Evolutionary conservation across 768 basidiomycete genomes (phyloP), one percentile per base, ranked within the genome.

Genomic region (Lentinula raphanica): DNA sequence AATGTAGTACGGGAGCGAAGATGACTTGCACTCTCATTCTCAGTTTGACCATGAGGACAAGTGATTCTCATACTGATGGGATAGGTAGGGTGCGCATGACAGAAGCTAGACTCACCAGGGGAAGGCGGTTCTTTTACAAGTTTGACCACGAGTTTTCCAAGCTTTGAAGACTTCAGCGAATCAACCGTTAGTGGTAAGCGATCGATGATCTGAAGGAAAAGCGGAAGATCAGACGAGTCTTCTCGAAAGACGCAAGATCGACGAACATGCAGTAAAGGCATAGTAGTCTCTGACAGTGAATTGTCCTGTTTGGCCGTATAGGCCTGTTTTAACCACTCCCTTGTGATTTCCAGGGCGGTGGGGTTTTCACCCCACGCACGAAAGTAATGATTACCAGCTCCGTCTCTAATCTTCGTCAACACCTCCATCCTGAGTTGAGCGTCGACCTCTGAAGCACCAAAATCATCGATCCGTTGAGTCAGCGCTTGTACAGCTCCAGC

Each of bases 251-350:
- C 42, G 58, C 54, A 35, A 59, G 56, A 60, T 64, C 55, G 53
- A 83, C 91, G 77, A 73, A 93, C 92, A 74, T 92, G 90, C 51
- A 94, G 75, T 64, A 93, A 75, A 31, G 91, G 91, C 92, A 92
- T 94, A 58, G 87, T 83, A 5, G 89, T 92, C 68, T 91, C 87
- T 53, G 82, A 79, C 58, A 86, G 68, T 60, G 79, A 72, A 56
- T 67, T 74, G 58, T 86, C 84, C 57, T 68, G 74, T 60, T 82
- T 83, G 48, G 77, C 80, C 28, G 78, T 76, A 58, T 83, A 81
- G 23, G 82, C 88, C 1, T 86, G 77, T 72, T 86, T 90, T 59
- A 94, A 72, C 92, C 92, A 94, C 63, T 90, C 88, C 49, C 88
- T 80, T 42, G 88, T 83, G 35, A 92, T 79, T 59, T 89, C 88